These are phyloP conservation scores for Cutaneotrichosporon sp. DNA, from an alignment of 1,284 basidiomycete genomes.

Conservation along the genomic window DNA sequence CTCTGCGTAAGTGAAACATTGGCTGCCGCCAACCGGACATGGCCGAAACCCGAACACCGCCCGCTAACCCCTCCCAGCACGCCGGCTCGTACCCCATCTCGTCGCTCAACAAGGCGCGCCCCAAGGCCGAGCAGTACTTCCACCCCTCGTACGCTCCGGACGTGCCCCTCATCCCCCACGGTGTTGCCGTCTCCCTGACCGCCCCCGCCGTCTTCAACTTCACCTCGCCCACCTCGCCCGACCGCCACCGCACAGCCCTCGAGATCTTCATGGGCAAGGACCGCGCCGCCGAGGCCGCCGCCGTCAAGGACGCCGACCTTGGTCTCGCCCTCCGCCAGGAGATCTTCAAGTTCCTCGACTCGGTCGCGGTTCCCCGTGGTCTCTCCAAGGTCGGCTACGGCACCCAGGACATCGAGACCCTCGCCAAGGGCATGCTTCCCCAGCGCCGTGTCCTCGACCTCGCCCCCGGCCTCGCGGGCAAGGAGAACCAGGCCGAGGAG, in stretches of 20 bases:
- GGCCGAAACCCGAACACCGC: not conserved
- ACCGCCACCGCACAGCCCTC: conserved; percentile 84
- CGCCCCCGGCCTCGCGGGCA: conserved; percentile 47
- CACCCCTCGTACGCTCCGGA: conserved; percentile 78
- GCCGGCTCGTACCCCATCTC: conserved; percentile 63
- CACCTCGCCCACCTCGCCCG: conserved; percentile 86
- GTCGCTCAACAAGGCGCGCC: conserved; percentile 89
- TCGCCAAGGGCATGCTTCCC: conserved; percentile 51
- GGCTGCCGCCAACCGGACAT: no score
- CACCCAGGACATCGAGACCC: conserved; percentile 40
- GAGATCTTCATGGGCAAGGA: conserved; percentile 75
- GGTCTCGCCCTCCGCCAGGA: conserved; percentile 82
- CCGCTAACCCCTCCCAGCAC: conserved; percentile 24
- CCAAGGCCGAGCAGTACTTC: conserved; percentile 71
- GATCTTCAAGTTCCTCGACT: conserved; percentile 86
- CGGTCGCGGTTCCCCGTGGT: conserved; percentile 81
- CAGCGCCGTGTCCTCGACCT: conserved; percentile 51
- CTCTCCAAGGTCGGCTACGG: conserved; percentile 81
- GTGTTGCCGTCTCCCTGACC: conserved; percentile 81
- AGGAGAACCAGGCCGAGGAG: conserved; percentile 75
- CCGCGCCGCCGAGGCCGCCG: conserved; percentile 67
- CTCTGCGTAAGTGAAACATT: conserved; percentile 59
- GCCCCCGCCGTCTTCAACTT: conserved; percentile 91
- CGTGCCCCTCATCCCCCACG: conserved; percentile 90
- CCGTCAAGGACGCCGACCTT: conserved; percentile 78